Percentiles rank a stretch among this genome's conserved stretches.
Conservation (phyloP, 345 rosid genomes). For the Carallia pectinifolia region DNA sequence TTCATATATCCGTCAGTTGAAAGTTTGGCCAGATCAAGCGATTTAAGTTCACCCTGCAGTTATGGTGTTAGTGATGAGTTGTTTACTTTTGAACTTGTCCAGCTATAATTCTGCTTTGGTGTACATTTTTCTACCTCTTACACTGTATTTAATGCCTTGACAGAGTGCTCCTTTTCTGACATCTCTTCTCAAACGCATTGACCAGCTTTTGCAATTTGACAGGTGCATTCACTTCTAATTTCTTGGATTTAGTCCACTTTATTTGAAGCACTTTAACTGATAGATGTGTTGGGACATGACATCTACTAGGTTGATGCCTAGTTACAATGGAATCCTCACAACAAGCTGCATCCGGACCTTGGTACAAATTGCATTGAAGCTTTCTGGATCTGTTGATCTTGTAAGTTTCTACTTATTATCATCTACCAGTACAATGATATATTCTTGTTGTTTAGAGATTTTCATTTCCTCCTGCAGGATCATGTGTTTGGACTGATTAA, state of each 20-base stretch:
- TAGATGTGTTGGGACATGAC: conserved; percentile 11
- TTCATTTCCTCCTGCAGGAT: conserved; percentile 52
- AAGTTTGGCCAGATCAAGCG: no score
- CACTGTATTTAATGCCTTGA: conserved; percentile 27
- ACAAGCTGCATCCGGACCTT: conserved; percentile 86
- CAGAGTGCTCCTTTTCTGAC: conserved; percentile 77
- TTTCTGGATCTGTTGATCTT: conserved; percentile 70
- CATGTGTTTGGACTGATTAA: conserved; percentile 66
- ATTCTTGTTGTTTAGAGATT: conserved; percentile 16
- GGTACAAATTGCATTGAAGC: conserved; percentile 79
- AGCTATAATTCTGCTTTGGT: background rate
- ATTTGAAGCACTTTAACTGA: conserved; percentile 8
- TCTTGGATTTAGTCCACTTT: conserved; percentile 11
- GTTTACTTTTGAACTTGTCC: no score
- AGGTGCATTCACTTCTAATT: conserved; percentile 45
- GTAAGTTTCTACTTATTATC: conserved; percentile 41
- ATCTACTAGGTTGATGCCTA: conserved; percentile 78
- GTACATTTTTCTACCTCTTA: conserved; percentile 4
- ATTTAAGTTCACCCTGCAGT: no score
- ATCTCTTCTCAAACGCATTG: conserved; percentile 95
- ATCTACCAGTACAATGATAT: conserved; percentile 3
- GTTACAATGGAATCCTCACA: conserved; percentile 91
- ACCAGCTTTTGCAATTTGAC: conserved; percentile 91
- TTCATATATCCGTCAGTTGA: background rate
- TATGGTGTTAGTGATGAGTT: no score